Evolutionary conservation across 176 grass and related monocot genomes (phyloP).

Genomic region (Poa pratensis): DNA sequence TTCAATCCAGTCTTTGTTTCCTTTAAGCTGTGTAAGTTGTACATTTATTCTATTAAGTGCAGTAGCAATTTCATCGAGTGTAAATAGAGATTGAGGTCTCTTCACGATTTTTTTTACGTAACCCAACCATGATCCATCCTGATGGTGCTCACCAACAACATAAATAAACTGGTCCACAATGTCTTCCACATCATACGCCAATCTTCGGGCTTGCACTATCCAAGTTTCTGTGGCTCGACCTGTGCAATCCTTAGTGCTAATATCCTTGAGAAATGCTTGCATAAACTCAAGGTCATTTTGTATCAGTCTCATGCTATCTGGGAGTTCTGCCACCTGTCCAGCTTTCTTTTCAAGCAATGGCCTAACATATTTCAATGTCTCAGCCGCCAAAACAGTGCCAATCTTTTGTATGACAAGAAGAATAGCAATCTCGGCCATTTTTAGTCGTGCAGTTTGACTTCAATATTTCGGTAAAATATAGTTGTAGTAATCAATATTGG

Average conservation of each 20-base stretch:
- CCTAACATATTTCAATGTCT: neutral
- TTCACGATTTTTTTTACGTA: conserved; percentile 16
- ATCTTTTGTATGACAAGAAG: conserved; percentile 39
- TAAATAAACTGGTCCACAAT: conserved; percentile 46
- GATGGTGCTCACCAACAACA: neutral
- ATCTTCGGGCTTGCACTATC: conserved; percentile 34
- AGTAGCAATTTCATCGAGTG: neutral
- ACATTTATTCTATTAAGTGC: neutral
- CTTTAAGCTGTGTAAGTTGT: neutral
- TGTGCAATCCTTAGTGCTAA: neutral
- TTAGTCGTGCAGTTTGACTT: neutral
- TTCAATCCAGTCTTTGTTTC: neutral
- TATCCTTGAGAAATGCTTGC: conserved; percentile 27
- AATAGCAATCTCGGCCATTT: conserved; percentile 48
- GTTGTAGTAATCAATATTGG: no score
- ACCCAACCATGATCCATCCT: neutral
- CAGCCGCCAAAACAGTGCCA: conserved; percentile 10
- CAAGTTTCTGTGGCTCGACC: conserved; percentile 33
- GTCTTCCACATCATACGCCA: conserved; percentile 48
- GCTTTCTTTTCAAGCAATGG: conserved; percentile 14
- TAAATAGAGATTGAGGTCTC: neutral
- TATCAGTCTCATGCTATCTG: conserved; percentile 33
- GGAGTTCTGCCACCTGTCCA: neutral
- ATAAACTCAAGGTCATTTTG: conserved; percentile 44
- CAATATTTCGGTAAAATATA: neutral